phyloP scores from a whole-genome alignment of 257 asterid species.

The Scutellaria baicalensis region DNA sequence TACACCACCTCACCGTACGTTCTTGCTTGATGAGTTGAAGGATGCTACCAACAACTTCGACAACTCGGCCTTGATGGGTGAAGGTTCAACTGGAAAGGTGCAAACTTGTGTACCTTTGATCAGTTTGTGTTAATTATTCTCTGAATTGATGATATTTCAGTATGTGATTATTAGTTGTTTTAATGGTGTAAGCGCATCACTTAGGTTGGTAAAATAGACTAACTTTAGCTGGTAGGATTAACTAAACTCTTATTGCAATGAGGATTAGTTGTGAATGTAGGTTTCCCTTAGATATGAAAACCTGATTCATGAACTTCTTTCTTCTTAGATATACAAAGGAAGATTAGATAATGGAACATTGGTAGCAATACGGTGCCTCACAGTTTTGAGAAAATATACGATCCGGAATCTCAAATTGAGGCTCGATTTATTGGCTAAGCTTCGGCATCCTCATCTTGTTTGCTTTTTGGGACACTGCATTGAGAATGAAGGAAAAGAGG shows the following conservation, averaged over 20 bases:
- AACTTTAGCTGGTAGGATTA: background rate
- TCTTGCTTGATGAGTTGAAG: conserved; percentile 48
- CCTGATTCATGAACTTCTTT: background rate
- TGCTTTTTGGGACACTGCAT: conserved; percentile 75
- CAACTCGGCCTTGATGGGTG: conserved; percentile 40
- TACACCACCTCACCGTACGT: conserved; percentile 38
- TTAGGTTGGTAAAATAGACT: background rate
- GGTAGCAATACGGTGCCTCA: conserved; percentile 51
- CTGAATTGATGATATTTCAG: too few species aligned
- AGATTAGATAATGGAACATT: conserved; percentile 36
- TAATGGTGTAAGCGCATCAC: background rate
- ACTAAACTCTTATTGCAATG: background rate
- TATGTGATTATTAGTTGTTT: too few species aligned
- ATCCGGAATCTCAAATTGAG: conserved; percentile 65
- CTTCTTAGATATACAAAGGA: conserved; percentile 57
- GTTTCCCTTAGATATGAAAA: too few species aligned
- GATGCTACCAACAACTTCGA: conserved; percentile 55
- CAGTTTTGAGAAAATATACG: conserved; percentile 41
- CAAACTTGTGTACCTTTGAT: background rate
- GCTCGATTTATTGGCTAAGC: conserved; percentile 60
- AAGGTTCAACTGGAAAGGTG: conserved; percentile 61
- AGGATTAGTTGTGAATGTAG: too few species aligned
- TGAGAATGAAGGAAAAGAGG: conserved; percentile 30
- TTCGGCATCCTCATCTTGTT: conserved; percentile 55
- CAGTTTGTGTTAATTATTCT: too few species aligned